These are phyloP conservation scores for Aspergillus campestris DNA, from an alignment of 495 filamentous ascomycete species.

Conservation along the genomic window DNA sequence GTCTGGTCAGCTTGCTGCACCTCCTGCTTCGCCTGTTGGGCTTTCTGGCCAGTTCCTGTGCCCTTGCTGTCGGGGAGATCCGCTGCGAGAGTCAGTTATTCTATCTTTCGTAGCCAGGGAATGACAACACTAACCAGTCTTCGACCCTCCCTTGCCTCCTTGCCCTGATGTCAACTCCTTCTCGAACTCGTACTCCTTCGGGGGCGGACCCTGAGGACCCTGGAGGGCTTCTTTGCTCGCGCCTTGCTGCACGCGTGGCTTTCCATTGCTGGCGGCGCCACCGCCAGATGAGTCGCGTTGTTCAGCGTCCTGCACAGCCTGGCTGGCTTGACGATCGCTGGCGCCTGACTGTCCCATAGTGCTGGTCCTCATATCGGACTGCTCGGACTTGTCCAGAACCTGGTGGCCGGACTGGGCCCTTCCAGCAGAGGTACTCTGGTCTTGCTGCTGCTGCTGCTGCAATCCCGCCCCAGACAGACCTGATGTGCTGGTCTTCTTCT, in stretches of 20 bases:
- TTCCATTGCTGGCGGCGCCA: not conserved
- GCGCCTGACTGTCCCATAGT: not conserved
- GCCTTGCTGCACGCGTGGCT: not conserved
- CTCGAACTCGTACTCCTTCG: conserved; percentile 21
- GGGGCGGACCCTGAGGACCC: conserved; percentile 24
- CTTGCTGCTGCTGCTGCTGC: not conserved
- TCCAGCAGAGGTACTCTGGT: not conserved
- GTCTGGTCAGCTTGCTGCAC: conserved; percentile 4
- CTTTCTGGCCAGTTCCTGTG: not conserved
- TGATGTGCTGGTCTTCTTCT: too few species aligned
- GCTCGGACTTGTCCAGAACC: not conserved
- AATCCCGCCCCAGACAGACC: too few species aligned
- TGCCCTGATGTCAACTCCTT: conserved; percentile 8
- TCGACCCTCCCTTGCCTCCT: conserved; percentile 4
- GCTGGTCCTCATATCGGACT: not conserved
- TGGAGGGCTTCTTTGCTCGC: conserved; percentile 29
- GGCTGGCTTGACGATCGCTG: not conserved
- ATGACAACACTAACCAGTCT: conserved; percentile 1
- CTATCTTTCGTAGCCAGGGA: not conserved
- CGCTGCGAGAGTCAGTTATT: not conserved
- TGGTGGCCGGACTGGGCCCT: not conserved
- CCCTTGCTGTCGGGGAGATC: not conserved
- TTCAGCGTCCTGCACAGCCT: not conserved
- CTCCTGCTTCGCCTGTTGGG: conserved; percentile 2
- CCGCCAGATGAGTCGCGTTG: not conserved